These are phyloP conservation scores for Sisymbrium irio DNA, from an alignment of 345 rosid genomes.

Conservation along the genomic window DNA sequence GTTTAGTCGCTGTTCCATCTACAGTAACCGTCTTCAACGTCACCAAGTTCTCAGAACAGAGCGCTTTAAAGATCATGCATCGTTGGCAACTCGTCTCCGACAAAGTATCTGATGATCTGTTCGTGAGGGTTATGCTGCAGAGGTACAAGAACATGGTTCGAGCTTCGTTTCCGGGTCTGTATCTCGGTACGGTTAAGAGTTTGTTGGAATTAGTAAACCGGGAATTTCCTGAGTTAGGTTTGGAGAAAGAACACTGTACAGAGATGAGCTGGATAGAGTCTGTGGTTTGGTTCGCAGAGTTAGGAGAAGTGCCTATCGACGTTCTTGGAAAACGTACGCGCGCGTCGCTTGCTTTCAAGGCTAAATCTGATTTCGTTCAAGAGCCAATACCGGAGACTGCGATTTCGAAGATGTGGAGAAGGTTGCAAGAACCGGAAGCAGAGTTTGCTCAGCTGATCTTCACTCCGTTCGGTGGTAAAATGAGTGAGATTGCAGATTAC, in stretches of 20 bases:
- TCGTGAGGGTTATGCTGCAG: conserved; percentile 42
- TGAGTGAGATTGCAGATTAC: conserved; percentile 40
- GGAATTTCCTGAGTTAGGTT: conserved; percentile 44
- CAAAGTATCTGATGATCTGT: conserved; percentile 37
- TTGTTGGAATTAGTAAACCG: conserved; percentile 27
- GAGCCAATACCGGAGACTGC: conserved; percentile 30
- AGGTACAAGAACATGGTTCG: conserved; percentile 27
- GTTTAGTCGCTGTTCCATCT: conserved; percentile 42
- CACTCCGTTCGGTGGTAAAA: conserved; percentile 70
- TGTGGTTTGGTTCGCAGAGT: conserved; percentile 32
- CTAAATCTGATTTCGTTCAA: conserved; percentile 64
- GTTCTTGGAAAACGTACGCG: conserved; percentile 28
- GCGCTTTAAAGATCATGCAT: conserved; percentile 38
- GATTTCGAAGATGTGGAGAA: conserved; percentile 38
- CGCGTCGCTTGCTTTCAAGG: conserved; percentile 36
- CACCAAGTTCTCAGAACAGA: conserved; percentile 32
- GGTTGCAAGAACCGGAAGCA: conserved; percentile 41
- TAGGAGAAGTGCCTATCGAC: conserved; percentile 32
- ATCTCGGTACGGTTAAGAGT: conserved; percentile 36
- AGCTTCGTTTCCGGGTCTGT: conserved; percentile 38
- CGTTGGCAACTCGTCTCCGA: conserved; percentile 51
- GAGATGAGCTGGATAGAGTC: conserved; percentile 56
- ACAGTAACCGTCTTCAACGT: conserved; percentile 52
- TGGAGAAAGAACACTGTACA: conserved; percentile 32
- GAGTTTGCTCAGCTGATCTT: conserved; percentile 34